Base-by-base conservation (phyloP, 257 asterid species). In the Solanum dulcamara region DNA sequence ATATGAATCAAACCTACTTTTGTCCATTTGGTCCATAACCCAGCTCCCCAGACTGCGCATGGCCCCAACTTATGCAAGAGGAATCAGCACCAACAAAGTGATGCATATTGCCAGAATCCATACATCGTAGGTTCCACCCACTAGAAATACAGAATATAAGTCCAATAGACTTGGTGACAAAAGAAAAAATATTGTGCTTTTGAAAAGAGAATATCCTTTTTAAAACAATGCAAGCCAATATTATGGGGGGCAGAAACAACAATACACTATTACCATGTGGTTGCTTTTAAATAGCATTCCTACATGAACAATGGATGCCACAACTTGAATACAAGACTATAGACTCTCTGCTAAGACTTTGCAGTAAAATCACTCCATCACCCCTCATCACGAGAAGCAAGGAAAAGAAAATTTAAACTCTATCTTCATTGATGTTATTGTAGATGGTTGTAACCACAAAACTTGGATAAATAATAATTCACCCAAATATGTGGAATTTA, bases 71-170 rank as follows among this genome's bases (percentile, higher is more conserved):
- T 83, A 97, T 97, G 81, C 99, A 97, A 4, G 98, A 97, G 80
- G 98, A 93, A 91, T 97, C 99, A 88, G 99, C 98, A 88, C 98
- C 99, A 46, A 97, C 99, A 85, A 97, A 97, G 91, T 97, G 98
- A 88, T 95, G 98, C 90, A 84, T 88, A 83, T 86, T 20, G 87
- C 99, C 99, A 26, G 99, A 97, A 90, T 97, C 96, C 98, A 97
- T 97, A 88, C 98, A 94, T 55, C 98, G 95, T 38, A 97, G 83
- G 85, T 97, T 83, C 98, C 99, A 97, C 80, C 99, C 98, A 87
- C 98, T 95, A 86, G 42, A 89, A 77, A 85, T 57, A 24, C 77
- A 83, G 28, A 30, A 8, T 17, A 60, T 59, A 20, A 83, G 35
- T 83, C 17, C 10, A 24, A 32, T 15, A 38, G 35, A 60, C 64